These are phyloP conservation scores for Nicotiana tomentosiformis DNA, from an alignment of 257 asterid genomes.

Conservation along the genomic window DNA sequence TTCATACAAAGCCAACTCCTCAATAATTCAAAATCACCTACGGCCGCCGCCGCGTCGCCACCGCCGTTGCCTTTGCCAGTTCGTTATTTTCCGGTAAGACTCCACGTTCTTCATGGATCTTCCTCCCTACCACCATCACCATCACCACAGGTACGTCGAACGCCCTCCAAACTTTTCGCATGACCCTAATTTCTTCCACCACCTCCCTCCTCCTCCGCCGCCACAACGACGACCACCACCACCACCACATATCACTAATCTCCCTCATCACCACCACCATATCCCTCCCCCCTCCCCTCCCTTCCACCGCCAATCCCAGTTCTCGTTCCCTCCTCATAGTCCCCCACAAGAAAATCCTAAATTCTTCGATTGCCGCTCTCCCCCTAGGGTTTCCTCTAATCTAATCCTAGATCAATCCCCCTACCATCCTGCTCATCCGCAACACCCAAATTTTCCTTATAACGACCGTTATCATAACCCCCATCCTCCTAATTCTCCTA, in stretches of 20 bases:
- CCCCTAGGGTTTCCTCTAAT: constrained; percentile 19
- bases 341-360: constrained; percentile 21
- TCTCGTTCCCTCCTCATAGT: constrained; percentile 26
- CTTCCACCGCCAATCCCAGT: constrained; percentile 17
- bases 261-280: constrained; percentile 1
- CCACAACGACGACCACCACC: constrained; percentile 21
- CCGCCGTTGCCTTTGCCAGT: neutral
- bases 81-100: neutral
- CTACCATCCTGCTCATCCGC: constrained; percentile 6
- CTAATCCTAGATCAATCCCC: constrained; percentile 6
- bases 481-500: constrained; percentile 3
- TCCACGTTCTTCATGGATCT: neutral
- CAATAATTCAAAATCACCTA: no score
- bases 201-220: constrained; percentile 26
- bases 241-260: constrained; percentile 24
- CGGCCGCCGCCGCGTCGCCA: neutral
- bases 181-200: constrained; percentile 18
- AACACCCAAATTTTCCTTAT: constrained; percentile 1
- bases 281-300: constrained; percentile 16
- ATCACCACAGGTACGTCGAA: constrained; percentile 43
- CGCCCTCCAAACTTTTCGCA: constrained; percentile 19
- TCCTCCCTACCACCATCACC: constrained; percentile 17
- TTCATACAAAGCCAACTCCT: neutral
- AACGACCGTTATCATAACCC: constrained; percentile 9
- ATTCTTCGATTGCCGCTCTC: constrained; percentile 25